Percentiles rank a stretch among this genome's conserved stretches.
Evolutionary conservation across 2,329 filamentous ascomycete genomes (phyloP).

Genomic region (Arthrocladium fulminans): DNA sequence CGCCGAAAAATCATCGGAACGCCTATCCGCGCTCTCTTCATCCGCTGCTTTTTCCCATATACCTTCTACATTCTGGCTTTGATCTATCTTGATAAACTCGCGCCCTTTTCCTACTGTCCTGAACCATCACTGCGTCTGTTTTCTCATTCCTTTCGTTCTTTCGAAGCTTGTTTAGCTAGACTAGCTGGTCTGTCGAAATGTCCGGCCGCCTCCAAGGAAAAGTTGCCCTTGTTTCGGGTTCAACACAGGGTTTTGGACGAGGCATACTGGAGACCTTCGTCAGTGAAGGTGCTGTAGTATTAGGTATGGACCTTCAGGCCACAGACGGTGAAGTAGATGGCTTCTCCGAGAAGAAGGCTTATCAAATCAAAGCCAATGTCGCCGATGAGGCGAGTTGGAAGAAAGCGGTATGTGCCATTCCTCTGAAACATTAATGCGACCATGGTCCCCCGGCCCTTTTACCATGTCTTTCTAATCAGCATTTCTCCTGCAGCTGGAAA

Average conservation of each 20-base stretch:
- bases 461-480: too few relatives aligned
- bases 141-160: background rate
- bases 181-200: background rate
- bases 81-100: too few relatives aligned
- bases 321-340: background rate
- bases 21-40: too few relatives aligned
- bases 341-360: background rate
- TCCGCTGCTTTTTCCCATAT: too few relatives aligned
- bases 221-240: background rate
- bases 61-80: too few relatives aligned
- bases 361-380: conserved; percentile 1
- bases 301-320: conserved; percentile 1
- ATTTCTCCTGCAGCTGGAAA: background rate
- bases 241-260: background rate
- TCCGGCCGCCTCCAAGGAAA: background rate
- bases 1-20: too few relatives aligned
- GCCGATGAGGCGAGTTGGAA: background rate
- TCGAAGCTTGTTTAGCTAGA: background rate
- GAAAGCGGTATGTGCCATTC: background rate
- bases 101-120: too few relatives aligned
- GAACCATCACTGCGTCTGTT: too few relatives aligned
- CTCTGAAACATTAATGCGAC: background rate
- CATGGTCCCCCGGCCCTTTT: background rate
- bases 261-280: background rate
- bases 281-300: background rate